Conservation (phyloP, 2,329 filamentous ascomycete genomes). For the Cordyceps militaris region DNA sequence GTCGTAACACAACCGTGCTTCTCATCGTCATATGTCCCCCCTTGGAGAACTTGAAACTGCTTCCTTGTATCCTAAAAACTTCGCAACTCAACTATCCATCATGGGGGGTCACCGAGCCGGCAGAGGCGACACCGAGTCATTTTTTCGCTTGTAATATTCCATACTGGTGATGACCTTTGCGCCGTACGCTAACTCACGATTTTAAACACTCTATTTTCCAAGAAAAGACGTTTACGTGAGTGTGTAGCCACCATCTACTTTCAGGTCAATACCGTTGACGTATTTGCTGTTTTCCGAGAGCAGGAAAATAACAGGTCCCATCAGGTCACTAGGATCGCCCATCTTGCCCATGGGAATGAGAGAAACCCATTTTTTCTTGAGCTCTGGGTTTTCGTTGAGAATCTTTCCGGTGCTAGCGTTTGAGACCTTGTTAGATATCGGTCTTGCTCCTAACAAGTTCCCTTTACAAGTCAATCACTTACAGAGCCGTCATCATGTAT, state of each 20-base stretch:
- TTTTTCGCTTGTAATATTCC: no score
- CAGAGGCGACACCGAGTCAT: no score
- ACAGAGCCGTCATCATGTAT: conserved; percentile 94
- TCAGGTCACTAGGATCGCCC: conserved; percentile 84
- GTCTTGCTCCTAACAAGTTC: not conserved
- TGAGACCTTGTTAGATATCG: not conserved
- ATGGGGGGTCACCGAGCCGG: no score
- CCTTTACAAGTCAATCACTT: conserved; percentile 34
- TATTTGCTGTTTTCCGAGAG: conserved; percentile 72
- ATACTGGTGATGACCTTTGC: no score
- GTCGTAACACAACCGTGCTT: no score
- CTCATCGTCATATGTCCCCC: no score
- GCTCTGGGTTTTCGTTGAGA: conserved; percentile 82
- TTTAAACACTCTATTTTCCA: not conserved
- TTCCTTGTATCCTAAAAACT: no score
- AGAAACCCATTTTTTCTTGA: conserved; percentile 84
- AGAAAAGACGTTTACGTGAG: conserved; percentile 47
- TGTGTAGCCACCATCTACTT: conserved; percentile 88
- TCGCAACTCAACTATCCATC: no score
- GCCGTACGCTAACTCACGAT: no score
- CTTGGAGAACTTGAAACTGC: no score
- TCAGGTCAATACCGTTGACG: conserved; percentile 65
- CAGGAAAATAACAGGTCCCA: conserved; percentile 85
- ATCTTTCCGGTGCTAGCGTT: conserved; percentile 76
- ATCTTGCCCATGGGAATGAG: conserved; percentile 91